Base-by-base conservation (phyloP, 106 monocot genomes). In the Acorus calamus region DNA sequence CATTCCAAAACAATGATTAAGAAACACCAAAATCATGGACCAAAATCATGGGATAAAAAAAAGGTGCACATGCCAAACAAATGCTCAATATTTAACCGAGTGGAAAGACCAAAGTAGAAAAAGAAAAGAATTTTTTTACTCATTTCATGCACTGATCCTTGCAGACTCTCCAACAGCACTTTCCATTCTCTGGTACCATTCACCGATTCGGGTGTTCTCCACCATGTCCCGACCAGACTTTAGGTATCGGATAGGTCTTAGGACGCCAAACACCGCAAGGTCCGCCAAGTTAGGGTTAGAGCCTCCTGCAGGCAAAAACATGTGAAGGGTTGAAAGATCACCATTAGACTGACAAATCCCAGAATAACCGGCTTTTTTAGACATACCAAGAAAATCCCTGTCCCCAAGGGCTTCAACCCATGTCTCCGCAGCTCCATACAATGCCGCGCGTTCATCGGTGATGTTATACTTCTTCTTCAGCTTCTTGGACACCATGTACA, bases 391-490 rank as follows among this genome's bases (percentile, higher is more conserved):
- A 67, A 99, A 99, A 62, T 86, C 81, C 67, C 78, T 80, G 14
- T 92, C 98, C 56, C 88, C 69, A 8, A 99, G 83, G 69, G 85
- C 98, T 64, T 77, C 68, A n/a, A 81, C 79, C 98, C 98, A 99
- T 46, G 98, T 92, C 66, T 92, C 76, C 42, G 83, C 91, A 63
- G 98, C 98, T 13, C 81, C 88, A 64, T 92, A 98, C 4, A 99
- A 78, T 11, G 92, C 72, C 49, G 92, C 85, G 49, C 98, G 88
- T 62, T 88, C 98, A 66, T 99, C 92, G 46, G 92, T 88, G 50
- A 99, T 99, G 46, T 81, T 81, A 50, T 99, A 81, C 59, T 92
- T 99, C 73, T 92, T 99, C 83, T 92, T 98, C n/a, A 98, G 69
- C 79, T 83, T 98, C 73, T 92, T 92, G 47, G 98, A 92, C 3